Conservation (phyloP, 495 filamentous ascomycete species). For the Cenococcum geophilum region DNA sequence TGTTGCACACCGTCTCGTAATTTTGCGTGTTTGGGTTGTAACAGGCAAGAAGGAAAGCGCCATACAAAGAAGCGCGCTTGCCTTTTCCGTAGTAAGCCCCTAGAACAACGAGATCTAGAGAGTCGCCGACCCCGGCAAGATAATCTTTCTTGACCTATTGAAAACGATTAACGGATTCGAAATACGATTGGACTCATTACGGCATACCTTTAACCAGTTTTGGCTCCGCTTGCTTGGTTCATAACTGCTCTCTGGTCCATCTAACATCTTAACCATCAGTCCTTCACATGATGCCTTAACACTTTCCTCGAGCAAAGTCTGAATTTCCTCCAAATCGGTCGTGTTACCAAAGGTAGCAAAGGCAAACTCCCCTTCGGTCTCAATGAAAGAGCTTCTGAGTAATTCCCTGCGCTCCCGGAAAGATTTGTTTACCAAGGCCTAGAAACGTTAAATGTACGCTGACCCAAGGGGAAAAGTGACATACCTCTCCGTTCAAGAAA, state of each 20-base stretch:
- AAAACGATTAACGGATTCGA: neutral
- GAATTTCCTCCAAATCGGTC: slow-evolving; percentile 87
- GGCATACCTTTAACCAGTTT: slow-evolving; percentile 81
- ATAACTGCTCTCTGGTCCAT: slow-evolving; percentile 83
- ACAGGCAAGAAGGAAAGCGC: slow-evolving; percentile 89
- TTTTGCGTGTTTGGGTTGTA: slow-evolving; percentile 72
- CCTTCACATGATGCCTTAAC: slow-evolving; percentile 95
- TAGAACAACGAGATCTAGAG: slow-evolving; percentile 90
- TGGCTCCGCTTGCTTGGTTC: slow-evolving; percentile 91
- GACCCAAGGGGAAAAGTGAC: slow-evolving; percentile 7
- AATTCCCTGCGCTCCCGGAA: slow-evolving; percentile 78
- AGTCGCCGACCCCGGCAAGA: slow-evolving; percentile 85
- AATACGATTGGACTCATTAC: neutral
- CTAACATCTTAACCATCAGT: slow-evolving; percentile 98
- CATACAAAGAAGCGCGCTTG: slow-evolving; percentile 91
- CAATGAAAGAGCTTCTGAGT: slow-evolving; percentile 64
- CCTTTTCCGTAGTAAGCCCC: slow-evolving; percentile 92
- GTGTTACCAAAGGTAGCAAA: slow-evolving; percentile 86
- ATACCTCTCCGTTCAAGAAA: slow-evolving; percentile 84
- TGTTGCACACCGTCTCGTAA: slow-evolving; percentile 96
- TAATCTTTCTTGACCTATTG: slow-evolving; percentile 87
- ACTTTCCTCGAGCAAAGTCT: slow-evolving; percentile 81
- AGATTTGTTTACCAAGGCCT: slow-evolving; percentile 77
- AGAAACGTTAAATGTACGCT: slow-evolving; percentile 3
- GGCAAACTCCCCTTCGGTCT: slow-evolving; percentile 80